Evolutionary conservation across 2,329 filamentous ascomycete genomes (phyloP).

Genomic region (Trichoderma semiorbis): DNA sequence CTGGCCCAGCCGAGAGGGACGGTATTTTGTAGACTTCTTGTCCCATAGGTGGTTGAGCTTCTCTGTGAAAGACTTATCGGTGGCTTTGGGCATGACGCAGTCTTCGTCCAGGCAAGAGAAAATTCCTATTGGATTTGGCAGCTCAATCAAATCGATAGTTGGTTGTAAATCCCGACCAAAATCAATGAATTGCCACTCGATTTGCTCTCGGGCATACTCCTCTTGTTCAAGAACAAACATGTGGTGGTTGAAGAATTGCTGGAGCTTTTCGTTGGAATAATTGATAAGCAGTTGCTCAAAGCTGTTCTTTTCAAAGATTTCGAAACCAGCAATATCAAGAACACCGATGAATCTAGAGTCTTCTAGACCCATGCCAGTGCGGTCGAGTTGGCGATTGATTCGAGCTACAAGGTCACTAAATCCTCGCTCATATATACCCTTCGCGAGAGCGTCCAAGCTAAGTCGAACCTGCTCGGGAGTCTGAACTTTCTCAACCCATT

Average conservation of each 20-base stretch:
- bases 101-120: slow-evolving; percentile 98
- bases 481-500: slow-evolving; percentile 98
- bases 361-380: slow-evolving; percentile 76
- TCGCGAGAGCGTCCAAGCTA: slow-evolving; percentile 84
- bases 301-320: slow-evolving; percentile 97
- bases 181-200: slow-evolving; percentile 99
- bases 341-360: slow-evolving; percentile 97
- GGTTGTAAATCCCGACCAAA: slow-evolving; percentile 96
- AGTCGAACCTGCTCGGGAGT: slow-evolving; percentile 94
- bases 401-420: slow-evolving; percentile 89
- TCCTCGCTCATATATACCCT: slow-evolving; percentile 95
- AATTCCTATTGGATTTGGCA: slow-evolving; percentile 95
- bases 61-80: slow-evolving; percentile 94
- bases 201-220: slow-evolving; percentile 94
- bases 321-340: slow-evolving; percentile 97
- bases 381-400: slow-evolving; percentile 89
- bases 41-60: slow-evolving; percentile 98
- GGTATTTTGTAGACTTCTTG: slow-evolving; percentile 91
- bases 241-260: slow-evolving; percentile 99
- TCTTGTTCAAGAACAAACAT: slow-evolving; percentile 99
- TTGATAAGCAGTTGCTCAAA: slow-evolving; percentile 99
- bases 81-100: slow-evolving; percentile 98
- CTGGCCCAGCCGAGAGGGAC: slow-evolving; percentile 78
- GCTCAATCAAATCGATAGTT: slow-evolving; percentile 94
- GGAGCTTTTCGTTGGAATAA: slow-evolving; percentile 98